Conservation (phyloP, 768 basidiomycete genomes). For the Tremella mesenterica region DNA sequence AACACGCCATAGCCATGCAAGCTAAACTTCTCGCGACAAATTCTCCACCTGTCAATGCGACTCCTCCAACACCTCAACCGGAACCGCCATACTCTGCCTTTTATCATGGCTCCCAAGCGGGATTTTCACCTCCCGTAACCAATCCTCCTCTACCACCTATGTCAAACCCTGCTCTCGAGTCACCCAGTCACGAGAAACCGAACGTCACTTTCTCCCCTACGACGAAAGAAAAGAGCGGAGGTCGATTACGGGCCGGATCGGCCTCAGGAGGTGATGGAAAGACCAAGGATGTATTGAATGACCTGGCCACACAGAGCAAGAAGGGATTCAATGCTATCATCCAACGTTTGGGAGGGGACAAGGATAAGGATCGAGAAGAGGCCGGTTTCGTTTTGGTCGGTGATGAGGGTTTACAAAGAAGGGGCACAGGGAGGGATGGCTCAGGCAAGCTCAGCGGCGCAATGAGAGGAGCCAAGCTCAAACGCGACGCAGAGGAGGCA, state of each 20-base stretch:
- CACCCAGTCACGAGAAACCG: slow-evolving; percentile 5
- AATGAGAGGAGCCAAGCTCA: slow-evolving; percentile 66
- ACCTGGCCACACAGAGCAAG: slow-evolving; percentile 84
- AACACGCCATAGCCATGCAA: slow-evolving; percentile 40
- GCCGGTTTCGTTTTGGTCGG: slow-evolving; percentile 37
- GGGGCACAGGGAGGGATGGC: slow-evolving; percentile 15
- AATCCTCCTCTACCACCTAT: slow-evolving; percentile 17
- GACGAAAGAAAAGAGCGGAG: slow-evolving; percentile 43
- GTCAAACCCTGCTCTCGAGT: slow-evolving; percentile 18
- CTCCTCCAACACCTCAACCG: slow-evolving; percentile 18
- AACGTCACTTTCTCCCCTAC: slow-evolving; percentile 3
- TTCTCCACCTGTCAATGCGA: slow-evolving; percentile 16
- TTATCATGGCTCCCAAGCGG: slow-evolving; percentile 1
- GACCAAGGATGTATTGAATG: slow-evolving; percentile 54
- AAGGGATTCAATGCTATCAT: slow-evolving; percentile 77
- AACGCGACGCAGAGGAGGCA: slow-evolving; percentile 87
- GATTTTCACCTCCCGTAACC: slow-evolving; percentile 16
- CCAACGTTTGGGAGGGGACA: slow-evolving; percentile 57
- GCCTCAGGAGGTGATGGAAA: slow-evolving; percentile 48
- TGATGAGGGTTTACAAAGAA: slow-evolving; percentile 15
- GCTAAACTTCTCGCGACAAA: slow-evolving; percentile 36
- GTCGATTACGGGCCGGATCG: slow-evolving; percentile 71
- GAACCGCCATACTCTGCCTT: slow-evolving; percentile 12
- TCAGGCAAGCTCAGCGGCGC: slow-evolving; percentile 45
- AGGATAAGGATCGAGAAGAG: slow-evolving; percentile 52